Evolutionary conservation across 257 asterid species (phyloP).

Genomic region (Solanum virginianum): DNA sequence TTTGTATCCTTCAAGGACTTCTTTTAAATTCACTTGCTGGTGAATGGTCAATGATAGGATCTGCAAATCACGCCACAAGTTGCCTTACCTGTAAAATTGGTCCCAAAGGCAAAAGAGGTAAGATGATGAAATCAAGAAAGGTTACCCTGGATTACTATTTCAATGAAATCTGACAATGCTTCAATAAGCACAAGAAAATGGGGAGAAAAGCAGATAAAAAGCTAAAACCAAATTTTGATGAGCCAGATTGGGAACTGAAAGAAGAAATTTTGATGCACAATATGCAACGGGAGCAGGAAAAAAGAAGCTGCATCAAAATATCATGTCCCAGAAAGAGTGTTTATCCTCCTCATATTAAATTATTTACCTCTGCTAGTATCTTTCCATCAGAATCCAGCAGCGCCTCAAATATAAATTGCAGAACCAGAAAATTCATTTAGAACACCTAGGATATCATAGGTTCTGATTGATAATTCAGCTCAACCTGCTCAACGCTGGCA

Average conservation of each 20-base stretch:
- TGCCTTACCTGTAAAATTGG: background rate
- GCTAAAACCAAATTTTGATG: background rate
- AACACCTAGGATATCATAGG: background rate
- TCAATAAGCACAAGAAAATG: background rate
- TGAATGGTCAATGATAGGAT: background rate
- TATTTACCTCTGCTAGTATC: background rate
- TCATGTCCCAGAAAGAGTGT: background rate
- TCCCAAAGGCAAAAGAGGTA: background rate
- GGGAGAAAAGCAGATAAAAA: background rate
- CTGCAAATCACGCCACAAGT: background rate
- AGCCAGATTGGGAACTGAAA: background rate
- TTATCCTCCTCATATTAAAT: background rate
- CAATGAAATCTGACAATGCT: background rate
- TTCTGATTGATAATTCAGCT: slow-evolving; percentile 3
- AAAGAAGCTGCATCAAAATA: background rate
- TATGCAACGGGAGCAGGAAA: background rate
- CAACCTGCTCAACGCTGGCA: slow-evolving; percentile 3
- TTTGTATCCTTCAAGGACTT: background rate
- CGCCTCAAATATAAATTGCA: background rate
- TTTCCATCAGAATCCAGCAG: background rate
- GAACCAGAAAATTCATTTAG: background rate
- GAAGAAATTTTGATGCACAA: background rate
- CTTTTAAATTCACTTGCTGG: background rate
- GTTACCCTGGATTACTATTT: background rate
- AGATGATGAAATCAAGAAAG: background rate